Percentiles rank a stretch among this genome's conserved stretches.
phyloP scores from a whole-genome alignment of 208 protist genomes.

The Angomonas deanei region DNA sequence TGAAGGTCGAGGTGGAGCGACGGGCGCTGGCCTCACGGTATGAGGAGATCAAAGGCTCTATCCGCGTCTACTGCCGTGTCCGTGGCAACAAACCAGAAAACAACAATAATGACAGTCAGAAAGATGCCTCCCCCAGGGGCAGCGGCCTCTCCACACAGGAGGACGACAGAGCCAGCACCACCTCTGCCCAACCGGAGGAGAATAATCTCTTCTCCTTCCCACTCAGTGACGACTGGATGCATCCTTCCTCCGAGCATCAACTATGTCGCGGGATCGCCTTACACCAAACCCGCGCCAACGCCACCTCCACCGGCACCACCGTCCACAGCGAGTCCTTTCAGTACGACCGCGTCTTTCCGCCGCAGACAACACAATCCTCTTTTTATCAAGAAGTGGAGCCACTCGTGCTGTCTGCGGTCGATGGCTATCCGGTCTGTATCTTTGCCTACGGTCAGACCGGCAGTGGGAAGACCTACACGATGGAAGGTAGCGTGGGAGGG shows the following conservation, averaged over 20 bases:
- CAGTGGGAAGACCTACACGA: conserved; percentile 89
- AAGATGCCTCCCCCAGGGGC: not conserved
- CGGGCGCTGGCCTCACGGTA: conserved; percentile 64
- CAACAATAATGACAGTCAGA: not conserved
- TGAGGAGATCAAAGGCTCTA: conserved; percentile 86
- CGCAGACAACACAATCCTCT: conserved; percentile 47
- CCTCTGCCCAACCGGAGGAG: not conserved
- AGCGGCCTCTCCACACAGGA: not conserved
- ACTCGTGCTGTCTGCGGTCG: conserved; percentile 86
- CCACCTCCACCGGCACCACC: conserved; percentile 55
- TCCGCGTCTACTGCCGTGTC: conserved; percentile 90
- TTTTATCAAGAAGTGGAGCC: conserved; percentile 83
- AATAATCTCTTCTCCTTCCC: not conserved
- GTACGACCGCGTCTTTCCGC: conserved; percentile 41
- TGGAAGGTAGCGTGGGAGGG: conserved; percentile 60
- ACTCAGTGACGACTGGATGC: not conserved
- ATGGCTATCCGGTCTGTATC: conserved; percentile 89
- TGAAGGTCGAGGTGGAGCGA: conserved; percentile 62
- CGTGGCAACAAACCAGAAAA: conserved; percentile 29
- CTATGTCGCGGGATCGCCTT: conserved; percentile 24
- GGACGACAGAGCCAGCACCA: not conserved
- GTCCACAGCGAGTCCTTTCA: conserved; percentile 30
- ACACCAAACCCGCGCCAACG: conserved; percentile 54
- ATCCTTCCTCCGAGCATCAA: not conserved
- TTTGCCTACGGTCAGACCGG: conserved; percentile 93